Percentiles rank a stretch among this genome's conserved stretches.
phyloP scores from a whole-genome alignment of 805 yeast genomes.

The Myxozyma nipponensis region DNA sequence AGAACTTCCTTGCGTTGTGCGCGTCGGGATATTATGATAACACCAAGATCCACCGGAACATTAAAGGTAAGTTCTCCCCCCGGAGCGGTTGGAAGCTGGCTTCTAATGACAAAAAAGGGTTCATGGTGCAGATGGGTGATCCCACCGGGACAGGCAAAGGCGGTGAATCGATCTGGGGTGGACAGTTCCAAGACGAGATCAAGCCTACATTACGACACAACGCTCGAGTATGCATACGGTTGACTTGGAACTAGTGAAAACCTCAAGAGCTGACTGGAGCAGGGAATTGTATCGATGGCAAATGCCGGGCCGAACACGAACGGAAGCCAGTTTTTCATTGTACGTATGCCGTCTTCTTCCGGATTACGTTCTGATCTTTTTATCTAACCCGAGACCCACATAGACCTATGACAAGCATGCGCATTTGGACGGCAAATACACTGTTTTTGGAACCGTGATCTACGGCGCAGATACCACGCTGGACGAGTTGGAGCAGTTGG shows the following conservation, averaged over 20 bases:
- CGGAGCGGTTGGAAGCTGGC: too few relatives aligned
- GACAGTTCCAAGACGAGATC: slow-evolving; percentile 33
- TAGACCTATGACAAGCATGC: slow-evolving; percentile 33
- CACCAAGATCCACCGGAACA: slow-evolving; percentile 36
- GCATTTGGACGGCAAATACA: slow-evolving; percentile 33
- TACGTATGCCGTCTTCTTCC: too few relatives aligned
- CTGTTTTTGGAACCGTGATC: slow-evolving; percentile 33
- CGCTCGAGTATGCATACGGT: slow-evolving; percentile 15
- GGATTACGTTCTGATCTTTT: too few relatives aligned
- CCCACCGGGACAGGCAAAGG: slow-evolving; percentile 36
- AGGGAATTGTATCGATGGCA: slow-evolving; percentile 48
- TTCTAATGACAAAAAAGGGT: slow-evolving; percentile 31
- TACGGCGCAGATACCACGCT: slow-evolving; percentile 33
- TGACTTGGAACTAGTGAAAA: not conserved
- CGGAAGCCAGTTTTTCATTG: slow-evolving; percentile 52
- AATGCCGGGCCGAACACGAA: slow-evolving; percentile 54
- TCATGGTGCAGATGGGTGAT: slow-evolving; percentile 50
- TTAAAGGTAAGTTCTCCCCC: slow-evolving; percentile 44
- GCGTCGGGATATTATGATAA: slow-evolving; percentile 43
- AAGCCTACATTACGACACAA: slow-evolving; percentile 28
- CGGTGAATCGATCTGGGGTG: slow-evolving; percentile 35
- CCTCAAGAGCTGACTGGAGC: not conserved
- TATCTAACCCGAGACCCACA: not conserved
- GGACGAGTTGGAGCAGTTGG: slow-evolving; percentile 30
- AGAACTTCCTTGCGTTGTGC: slow-evolving; percentile 46